Base-by-base conservation (phyloP, 129 eudicot genomes). In the Artemisia annua region DNA sequence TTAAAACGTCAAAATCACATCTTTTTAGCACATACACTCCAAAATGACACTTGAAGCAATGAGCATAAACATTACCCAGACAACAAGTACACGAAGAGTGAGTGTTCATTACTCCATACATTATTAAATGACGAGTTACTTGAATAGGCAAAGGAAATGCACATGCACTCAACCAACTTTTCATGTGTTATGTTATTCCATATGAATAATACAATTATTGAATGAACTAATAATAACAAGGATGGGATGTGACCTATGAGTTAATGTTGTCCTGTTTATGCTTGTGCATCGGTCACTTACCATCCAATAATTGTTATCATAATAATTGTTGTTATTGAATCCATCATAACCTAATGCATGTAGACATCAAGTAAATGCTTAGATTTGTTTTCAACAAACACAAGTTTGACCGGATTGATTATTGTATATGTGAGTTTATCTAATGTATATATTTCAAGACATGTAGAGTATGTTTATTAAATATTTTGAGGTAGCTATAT, bases 141-240 rank as follows among this genome's bases (percentile, higher is more conserved):
- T 51, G 35, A 61, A 60, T 59, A 32, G 81, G 81, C 59, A 39
- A 61, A 78, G 66, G 56, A 70, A 74, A 70, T 39, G 53, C 81
- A 78, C 81, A 78, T 78, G 81, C 76, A 62, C 26, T 50, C 76
- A 70, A 63, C 66, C 76, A 70, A 35, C 15, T 52, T 63, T 59
- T 64, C 81, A 51, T 62, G 81, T 70, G 77, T 63, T 70, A 51
- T 70, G 81, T 43, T 35, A 62, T 20, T 70, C 44, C 69, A 17
- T 7, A 58, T 20, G 8, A 32, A 48, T 48, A 51, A 30, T 18
- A 56, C 56, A 55, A 56, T 75, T 57, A 67, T 24, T 70, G 55
- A n/a, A 43, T 69, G 39, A 3, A 7, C 69, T 62, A 61, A 5
- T 28, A 61, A 61, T 58, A 19, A 58, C 17, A 2, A 7, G 43